These are phyloP conservation scores for Fusarium mangiferae DNA, from an alignment of 2,329 filamentous ascomycete genomes.

Conservation along the genomic window DNA sequence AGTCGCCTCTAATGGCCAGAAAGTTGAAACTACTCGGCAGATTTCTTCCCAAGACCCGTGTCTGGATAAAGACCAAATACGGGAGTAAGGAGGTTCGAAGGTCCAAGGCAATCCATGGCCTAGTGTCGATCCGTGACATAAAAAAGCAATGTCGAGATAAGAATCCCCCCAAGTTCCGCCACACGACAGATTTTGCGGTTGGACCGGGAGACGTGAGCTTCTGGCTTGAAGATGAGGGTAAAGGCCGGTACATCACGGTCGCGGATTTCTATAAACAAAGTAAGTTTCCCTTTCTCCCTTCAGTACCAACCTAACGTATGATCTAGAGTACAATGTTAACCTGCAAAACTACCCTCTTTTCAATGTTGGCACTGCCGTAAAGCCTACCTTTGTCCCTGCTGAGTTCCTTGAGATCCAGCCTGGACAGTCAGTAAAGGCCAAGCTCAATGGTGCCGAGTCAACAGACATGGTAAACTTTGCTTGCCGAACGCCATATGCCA, in stretches of 20 bases:
- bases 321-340: conserved; percentile 49
- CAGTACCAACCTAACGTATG: conserved; percentile 8
- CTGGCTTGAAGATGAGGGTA: conserved; percentile 42
- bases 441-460: conserved; percentile 70
- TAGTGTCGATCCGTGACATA: conserved; percentile 43
- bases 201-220: conserved; percentile 50
- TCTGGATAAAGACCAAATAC: conserved; percentile 47
- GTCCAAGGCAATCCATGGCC: conserved; percentile 44
- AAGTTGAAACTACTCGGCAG: conserved; percentile 48
- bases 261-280: conserved; percentile 57
- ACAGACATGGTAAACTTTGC: conserved; percentile 77
- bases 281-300: conserved; percentile 33
- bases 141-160: conserved; percentile 20
- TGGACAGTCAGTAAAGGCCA: conserved; percentile 71
- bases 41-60: conserved; percentile 53
- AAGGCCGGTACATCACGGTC: conserved; percentile 51
- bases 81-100: conserved; percentile 46
- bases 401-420: conserved; percentile 72
- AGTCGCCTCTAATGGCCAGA: background rate
- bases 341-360: conserved; percentile 65
- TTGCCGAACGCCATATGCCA: conserved; percentile 72
- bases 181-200: conserved; percentile 40
- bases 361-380: conserved; percentile 69
- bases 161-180: conserved; percentile 35
- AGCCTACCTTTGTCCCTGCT: conserved; percentile 72